A percentile compares a stretch with the other conserved stretches of the same genome.
Evolutionary conservation across 2,329 filamentous ascomycete genomes (phyloP).

Genomic region (Neurospora sp.): DNA sequence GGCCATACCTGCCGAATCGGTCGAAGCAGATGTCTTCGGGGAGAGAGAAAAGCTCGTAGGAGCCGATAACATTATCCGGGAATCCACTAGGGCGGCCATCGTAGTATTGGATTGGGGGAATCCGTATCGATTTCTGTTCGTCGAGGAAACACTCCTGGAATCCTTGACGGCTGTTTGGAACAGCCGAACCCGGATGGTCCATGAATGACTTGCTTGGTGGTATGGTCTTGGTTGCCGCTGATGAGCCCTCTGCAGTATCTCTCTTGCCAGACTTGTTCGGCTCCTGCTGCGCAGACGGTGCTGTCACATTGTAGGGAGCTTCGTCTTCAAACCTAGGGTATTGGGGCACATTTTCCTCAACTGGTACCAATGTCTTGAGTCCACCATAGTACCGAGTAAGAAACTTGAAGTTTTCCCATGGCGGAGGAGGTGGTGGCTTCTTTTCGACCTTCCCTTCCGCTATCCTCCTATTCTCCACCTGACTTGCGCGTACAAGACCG

Average conservation of each 20-base stretch:
- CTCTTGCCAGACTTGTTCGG: constrained; percentile 11
- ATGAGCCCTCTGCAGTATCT: constrained; percentile 14
- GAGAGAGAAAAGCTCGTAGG: constrained; percentile 68
- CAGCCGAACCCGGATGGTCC: constrained; percentile 26
- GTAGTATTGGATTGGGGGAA: constrained; percentile 65
- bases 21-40: constrained; percentile 88
- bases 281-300: constrained; percentile 4
- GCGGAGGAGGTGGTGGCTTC: constrained; percentile 46
- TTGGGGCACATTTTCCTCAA: constrained; percentile 62
- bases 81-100: constrained; percentile 74
- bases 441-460: constrained; percentile 47
- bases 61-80: constrained; percentile 77
- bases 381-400: constrained; percentile 86
- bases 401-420: constrained; percentile 81
- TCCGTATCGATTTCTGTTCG: constrained; percentile 47
- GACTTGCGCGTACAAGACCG: constrained; percentile 62
- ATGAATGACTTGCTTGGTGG: constrained; percentile 44
- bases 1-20: constrained; percentile 74
- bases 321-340: constrained; percentile 63
- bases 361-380: constrained; percentile 58
- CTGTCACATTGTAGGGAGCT: constrained; percentile 31
- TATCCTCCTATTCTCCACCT: constrained; percentile 55
- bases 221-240: constrained; percentile 25
- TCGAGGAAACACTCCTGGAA: constrained; percentile 75
- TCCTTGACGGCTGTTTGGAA: constrained; percentile 32